phyloP scores from a whole-genome alignment of 495 filamentous ascomycete species.

The Viridothelium virens region DNA sequence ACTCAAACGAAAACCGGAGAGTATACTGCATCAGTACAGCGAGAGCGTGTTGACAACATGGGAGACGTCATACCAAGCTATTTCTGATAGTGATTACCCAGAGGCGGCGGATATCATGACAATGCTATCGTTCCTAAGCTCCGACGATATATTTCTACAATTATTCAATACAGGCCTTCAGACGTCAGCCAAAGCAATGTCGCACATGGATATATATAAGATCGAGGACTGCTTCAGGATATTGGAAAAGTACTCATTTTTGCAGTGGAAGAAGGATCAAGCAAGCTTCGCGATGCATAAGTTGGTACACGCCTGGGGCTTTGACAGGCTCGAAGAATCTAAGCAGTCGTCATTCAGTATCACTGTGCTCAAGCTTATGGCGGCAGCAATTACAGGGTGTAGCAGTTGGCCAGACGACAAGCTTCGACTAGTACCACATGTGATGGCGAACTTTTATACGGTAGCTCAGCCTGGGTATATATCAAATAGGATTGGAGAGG shows the following conservation, averaged over 20 bases:
- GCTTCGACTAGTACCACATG: constrained; percentile 16
- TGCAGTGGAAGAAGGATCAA: constrained; percentile 18
- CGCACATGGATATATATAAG: constrained; percentile 1
- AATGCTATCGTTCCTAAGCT: constrained; percentile 13
- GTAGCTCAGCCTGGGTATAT: not conserved
- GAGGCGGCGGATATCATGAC: constrained; percentile 14
- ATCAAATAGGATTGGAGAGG: not conserved
- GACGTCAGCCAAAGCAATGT: no score
- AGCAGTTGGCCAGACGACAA: not conserved
- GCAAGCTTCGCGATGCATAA: constrained; percentile 24
- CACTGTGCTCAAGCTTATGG: not conserved
- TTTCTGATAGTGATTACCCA: constrained; percentile 2
- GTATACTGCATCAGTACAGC: constrained; percentile 21
- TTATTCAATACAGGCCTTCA: constrained; percentile 1
- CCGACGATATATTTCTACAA: constrained; percentile 17
- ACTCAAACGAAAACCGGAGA: constrained; percentile 12
- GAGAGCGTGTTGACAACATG: constrained; percentile 23
- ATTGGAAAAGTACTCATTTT: constrained; percentile 11
- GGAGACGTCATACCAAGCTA: constrained; percentile 19
- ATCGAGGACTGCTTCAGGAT: constrained; percentile 15
- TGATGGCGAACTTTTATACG: constrained; percentile 16
- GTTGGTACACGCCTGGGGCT: constrained; percentile 22
- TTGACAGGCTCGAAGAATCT: constrained; percentile 13
- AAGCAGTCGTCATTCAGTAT: constrained; percentile 11
- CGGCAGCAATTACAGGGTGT: not conserved